Percentiles rank a stretch among this genome's conserved stretches.
phyloP scores from a whole-genome alignment of 2,329 filamentous ascomycete species.

The Clonostachys sp. region DNA sequence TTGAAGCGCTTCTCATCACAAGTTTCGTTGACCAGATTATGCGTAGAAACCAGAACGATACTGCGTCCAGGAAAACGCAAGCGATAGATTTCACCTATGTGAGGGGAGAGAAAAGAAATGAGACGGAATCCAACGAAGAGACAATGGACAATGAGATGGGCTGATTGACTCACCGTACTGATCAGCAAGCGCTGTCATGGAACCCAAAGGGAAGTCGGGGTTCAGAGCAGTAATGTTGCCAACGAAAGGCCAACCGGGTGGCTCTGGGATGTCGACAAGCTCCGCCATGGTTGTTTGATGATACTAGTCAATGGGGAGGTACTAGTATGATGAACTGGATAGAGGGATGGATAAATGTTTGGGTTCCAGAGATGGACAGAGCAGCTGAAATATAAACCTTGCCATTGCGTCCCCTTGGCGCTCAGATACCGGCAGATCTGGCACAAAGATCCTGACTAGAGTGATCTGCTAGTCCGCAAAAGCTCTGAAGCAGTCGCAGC shows the following conservation, averaged over 20 bases:
- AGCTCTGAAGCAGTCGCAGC: no score
- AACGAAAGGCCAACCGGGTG: conserved; percentile 56
- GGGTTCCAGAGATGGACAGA: no score
- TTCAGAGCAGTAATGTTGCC: conserved; percentile 61
- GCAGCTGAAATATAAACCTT: no score
- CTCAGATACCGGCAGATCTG: no score
- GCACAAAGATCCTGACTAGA: no score
- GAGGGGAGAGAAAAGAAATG: neutral
- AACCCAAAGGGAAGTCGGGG: conserved; percentile 44
- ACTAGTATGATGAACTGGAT: no score
- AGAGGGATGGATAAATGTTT: no score
- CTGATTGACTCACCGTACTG: conserved; percentile 47
- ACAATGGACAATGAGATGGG: neutral
- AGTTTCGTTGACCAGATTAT: conserved; percentile 55
- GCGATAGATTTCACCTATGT: conserved; percentile 24
- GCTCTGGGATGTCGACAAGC: conserved; percentile 49
- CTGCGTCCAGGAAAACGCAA: conserved; percentile 25
- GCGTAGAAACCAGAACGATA: conserved; percentile 44
- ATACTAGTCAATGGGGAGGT: neutral
- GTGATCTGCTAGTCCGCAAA: no score
- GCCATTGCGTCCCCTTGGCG: no score
- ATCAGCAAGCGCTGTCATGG: conserved; percentile 50
- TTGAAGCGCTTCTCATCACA: conserved; percentile 64
- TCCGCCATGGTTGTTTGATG: conserved; percentile 6
- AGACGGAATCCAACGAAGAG: neutral